Evolutionary conservation across 2,329 filamentous ascomycete species (phyloP).

Genomic region (Fusarium sp.): DNA sequence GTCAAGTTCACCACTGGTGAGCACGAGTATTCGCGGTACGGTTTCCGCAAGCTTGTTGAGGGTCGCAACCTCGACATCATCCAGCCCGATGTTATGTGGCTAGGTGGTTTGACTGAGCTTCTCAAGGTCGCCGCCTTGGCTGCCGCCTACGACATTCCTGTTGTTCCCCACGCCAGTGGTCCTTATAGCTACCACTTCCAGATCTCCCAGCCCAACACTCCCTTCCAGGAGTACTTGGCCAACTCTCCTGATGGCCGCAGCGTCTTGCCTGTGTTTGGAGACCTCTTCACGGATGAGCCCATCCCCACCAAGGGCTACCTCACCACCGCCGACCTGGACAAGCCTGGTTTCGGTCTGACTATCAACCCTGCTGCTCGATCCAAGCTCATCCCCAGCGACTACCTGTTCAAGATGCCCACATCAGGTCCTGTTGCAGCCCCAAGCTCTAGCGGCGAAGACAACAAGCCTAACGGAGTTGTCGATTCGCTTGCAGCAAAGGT

Average conservation of each 20-base stretch:
- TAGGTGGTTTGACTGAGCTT: constrained; percentile 90
- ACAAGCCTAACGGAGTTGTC: constrained; percentile 43
- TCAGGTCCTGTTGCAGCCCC: constrained; percentile 55
- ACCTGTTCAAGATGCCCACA: constrained; percentile 76
- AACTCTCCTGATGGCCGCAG: constrained; percentile 92
- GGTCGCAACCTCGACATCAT: constrained; percentile 92
- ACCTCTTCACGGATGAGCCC: constrained; percentile 89
- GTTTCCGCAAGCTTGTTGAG: constrained; percentile 94
- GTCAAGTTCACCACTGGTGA: constrained; percentile 96
- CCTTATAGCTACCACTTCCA: constrained; percentile 98
- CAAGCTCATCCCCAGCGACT: constrained; percentile 79
- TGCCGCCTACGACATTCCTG: constrained; percentile 91
- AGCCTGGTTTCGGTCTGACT: constrained; percentile 90
- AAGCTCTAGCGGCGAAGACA: constrained; percentile 40
- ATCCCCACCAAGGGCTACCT: constrained; percentile 86
- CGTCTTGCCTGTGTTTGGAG: constrained; percentile 90
- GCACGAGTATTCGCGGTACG: constrained; percentile 94
- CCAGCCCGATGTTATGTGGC: constrained; percentile 98
- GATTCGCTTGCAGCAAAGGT: constrained; percentile 51
- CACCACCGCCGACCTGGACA: constrained; percentile 82
- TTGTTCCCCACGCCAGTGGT: constrained; percentile 93
- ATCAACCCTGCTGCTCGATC: constrained; percentile 78
- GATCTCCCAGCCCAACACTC: constrained; percentile 89
- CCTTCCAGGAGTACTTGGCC: constrained; percentile 95
- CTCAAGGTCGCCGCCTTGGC: constrained; percentile 90